Evolutionary conservation across 306 rosid species (phyloP), one percentile per base, ranked within the genome.

Genomic region (Rosa rugosa): DNA sequence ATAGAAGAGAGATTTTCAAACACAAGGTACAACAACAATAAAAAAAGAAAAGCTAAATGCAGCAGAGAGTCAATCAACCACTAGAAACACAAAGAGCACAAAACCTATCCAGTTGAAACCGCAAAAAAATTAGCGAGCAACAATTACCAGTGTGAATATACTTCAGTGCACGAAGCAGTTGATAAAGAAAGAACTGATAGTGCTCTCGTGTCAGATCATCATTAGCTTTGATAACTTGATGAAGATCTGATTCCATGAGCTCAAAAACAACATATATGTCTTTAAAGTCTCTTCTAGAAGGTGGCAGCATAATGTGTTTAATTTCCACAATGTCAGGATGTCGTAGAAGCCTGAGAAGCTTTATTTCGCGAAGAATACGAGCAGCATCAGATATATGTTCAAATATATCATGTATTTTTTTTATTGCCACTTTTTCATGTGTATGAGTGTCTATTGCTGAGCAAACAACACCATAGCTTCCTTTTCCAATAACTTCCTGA

Each of bases 241-340:
- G 99, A 80, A 94, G 90, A 88, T 94, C 99, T 45, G 97, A 92
- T 59, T 94, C 97, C 98, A 94, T 90, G 75, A 89, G 91, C 92
- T 94, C 97, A 81, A 94, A 94, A 80, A 94, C 99, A 81, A 94
- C 97, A 79, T 89, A 94, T 72, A 94, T 92, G 82, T 94, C 99
- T 83, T 88, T 94, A 22, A 94, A 94, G 76, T 87, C 97, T 80
- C 90, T 88, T 75, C 90, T 85, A 53, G 97, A 89, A 83, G 99
- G 97, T 22, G 97, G 97, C 77, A 94, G 68, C 89, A 94, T 91
- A 80, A 94, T 83, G 81, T 94, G 99, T 65, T 94, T 90, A 75
- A 94, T 94, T 88, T 94, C 99, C 63, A 94, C 99, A 65, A 94
- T 94, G 85, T 94, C 99, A 0, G 99, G 99, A 86, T 94, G 99